Base-by-base conservation (phyloP, 352 stramenopile genomes). In the Globisporangium mamillatum region DNA sequence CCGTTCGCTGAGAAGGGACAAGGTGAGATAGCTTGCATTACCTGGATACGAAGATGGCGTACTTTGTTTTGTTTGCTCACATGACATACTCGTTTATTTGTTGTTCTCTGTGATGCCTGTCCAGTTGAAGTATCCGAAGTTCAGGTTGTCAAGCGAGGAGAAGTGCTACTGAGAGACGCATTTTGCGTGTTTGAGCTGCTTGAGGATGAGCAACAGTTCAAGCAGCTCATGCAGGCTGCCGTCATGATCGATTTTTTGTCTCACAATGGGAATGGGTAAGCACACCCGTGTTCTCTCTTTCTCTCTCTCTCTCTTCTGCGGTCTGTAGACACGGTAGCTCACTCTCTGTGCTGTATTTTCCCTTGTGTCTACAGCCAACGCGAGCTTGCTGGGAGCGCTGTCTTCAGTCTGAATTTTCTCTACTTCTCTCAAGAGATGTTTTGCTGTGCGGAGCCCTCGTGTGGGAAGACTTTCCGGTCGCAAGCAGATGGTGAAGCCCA, bases 361-460 rank as follows among this genome's bases (percentile, higher is more conserved):
- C 14, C 0, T 8, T 48, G 22, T 66, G 29, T 16, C 14, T 57
- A 1, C 20, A 67, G 50, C 2, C 48, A 61, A 12, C 12, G 16
- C 10, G 32, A 67, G 25, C 5, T 64, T 0, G 67, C 84, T 2
- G 84, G 78, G 22, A 80, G 57, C 41, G 73, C 78, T 6, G 63
- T 84, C 12, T 93, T 93, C 71, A 92, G 79, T 61, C 70, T 93
- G n/a, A 90, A 84, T 63, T 93, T 89, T 46, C 54, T 93, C 16
- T 92, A 77, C 63, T 91, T 84, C 38, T 91, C 85, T 1, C 73
- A 88, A 61, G 72, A 87, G 27, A 68, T 53, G 1, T 82, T 78
- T 60, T 79, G 69, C 56, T 93, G 85, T 36, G 64, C 80, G 4
- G 66, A 75, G 25, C 10, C 69, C 1, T 54, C 67, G 0, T 92